Evolutionary conservation across 805 yeast species (phyloP).

Genomic region (Starmerella bacillaris): DNA sequence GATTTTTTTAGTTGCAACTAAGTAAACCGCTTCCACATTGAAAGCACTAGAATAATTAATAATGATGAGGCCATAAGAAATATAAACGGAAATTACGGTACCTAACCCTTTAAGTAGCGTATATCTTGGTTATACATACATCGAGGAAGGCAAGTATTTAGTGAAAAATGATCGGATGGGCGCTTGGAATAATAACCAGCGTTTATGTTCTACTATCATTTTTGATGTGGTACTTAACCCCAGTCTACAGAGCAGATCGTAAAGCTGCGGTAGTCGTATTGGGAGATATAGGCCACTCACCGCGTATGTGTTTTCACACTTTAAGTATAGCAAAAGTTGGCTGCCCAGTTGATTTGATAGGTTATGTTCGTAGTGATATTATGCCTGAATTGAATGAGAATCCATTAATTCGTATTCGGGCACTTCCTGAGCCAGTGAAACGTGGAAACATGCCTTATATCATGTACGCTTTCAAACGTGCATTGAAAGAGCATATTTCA

Average conservation of each 20-base stretch:
- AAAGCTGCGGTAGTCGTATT: constrained; percentile 64
- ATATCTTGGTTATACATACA: too few relatives aligned
- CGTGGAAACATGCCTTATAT: constrained; percentile 30
- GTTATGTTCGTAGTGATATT: constrained; percentile 32
- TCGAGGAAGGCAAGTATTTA: too few relatives aligned
- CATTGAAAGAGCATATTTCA: constrained; percentile 34
- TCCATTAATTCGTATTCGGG: constrained; percentile 19
- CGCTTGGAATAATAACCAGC: constrained; percentile 7
- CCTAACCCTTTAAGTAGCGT: too few relatives aligned
- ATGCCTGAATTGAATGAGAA: constrained; percentile 17
- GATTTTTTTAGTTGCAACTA: too few relatives aligned
- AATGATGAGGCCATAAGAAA: too few relatives aligned
- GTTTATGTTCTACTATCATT: constrained; percentile 10
- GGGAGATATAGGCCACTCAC: constrained; percentile 91
- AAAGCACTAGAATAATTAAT: too few relatives aligned
- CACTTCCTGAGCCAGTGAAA: constrained; percentile 18
- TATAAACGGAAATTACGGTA: too few relatives aligned
- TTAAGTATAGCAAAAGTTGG: constrained; percentile 50
- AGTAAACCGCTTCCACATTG: too few relatives aligned
- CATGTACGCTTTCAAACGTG: constrained; percentile 41
- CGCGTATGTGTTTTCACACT: constrained; percentile 86
- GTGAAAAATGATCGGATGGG: constrained; percentile 1
- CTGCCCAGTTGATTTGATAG: constrained; percentile 65
- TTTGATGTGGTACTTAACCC: constrained; percentile 12
- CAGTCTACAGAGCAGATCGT: constrained; percentile 21